Evolutionary conservation across 257 asterid genomes (phyloP), one percentile per base, ranked within the genome.

Genomic region (Dorcoceras hygrometricum): DNA sequence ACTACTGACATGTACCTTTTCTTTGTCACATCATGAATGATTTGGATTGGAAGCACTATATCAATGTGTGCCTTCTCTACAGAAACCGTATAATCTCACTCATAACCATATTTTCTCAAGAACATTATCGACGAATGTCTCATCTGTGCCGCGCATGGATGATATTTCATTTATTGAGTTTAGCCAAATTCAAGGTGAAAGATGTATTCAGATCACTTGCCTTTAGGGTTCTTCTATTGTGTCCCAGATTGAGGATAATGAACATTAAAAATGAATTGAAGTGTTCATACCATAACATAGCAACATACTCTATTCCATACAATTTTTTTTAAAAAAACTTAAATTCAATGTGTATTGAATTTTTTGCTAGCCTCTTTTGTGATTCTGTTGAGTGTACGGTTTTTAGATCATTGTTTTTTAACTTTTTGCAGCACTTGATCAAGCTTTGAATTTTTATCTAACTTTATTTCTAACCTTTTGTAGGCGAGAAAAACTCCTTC

Each of bases 401-500:
- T 62, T 63, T 23, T 27, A 51, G 23, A 10, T 23, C 34, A 29
- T 19, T 22, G 36, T 75, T 32, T 29, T 63, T 31, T 55, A 61
- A 43, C 48, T 11, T 34, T 65, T 46, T 57, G 27, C 39, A 55
- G 5, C 54, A 46, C 54, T 46, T 46, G 20, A 14, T 19, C 20
- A 39, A 20, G 43, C 39, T 51, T 53, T 65, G 31, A 39, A n/a
- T 57, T 66, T 59, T 73, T 36, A 34, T 62, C 14, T 8, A 65
- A 67, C 64, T 62, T 69, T 61, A 36, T 48, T 62, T 68, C 77
- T 76, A 26, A 68, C 22, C 51, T 67, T 61, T 66, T 69, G 69
- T 88, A 93, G 99, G 84, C 86, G 23, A 79, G 82, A 64, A 86
- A 75, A 80, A 85, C 89, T 34, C 87, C 92, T 62, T 87, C 95